Conservation (phyloP, 2,329 filamentous ascomycete genomes). For the Aspergillus neotritici region DNA sequence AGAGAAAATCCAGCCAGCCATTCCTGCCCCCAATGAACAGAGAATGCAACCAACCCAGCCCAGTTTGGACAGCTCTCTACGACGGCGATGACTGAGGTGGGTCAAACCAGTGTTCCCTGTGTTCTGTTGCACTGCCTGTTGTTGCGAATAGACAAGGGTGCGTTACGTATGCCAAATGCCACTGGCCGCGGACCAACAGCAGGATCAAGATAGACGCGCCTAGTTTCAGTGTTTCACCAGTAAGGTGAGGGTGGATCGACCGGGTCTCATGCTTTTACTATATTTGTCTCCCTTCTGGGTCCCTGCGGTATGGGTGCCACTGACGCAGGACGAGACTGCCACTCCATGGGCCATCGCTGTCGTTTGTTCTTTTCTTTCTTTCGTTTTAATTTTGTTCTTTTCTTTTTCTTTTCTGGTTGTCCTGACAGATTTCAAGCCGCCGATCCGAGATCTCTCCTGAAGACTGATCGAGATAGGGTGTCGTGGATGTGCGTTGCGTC, state of each 20-base stretch:
- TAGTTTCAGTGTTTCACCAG: not conserved
- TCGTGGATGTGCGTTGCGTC: no score
- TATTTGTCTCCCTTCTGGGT: not conserved
- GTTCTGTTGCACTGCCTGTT: slow-evolving; percentile 5
- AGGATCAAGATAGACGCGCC: not conserved
- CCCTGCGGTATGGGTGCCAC: not conserved
- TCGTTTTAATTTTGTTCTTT: not conserved
- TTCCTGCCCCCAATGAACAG: no score
- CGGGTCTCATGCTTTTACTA: no score
- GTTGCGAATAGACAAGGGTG: slow-evolving; percentile 16
- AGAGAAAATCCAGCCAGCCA: no score
- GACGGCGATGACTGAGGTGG: not conserved
- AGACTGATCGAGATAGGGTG: no score
- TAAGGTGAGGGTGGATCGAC: not conserved
- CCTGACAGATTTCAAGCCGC: no score
- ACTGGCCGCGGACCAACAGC: slow-evolving; percentile 9
- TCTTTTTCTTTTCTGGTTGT: not conserved
- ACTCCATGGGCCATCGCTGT: no score
- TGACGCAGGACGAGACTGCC: no score
- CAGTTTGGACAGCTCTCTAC: no score
- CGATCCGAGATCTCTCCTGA: no score
- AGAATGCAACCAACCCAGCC: no score
- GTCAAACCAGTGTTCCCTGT: slow-evolving; percentile 5
- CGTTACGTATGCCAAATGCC: slow-evolving; percentile 13
- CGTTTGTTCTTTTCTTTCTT: no score